Evolutionary conservation across 1,284 basidiomycete genomes (phyloP), one percentile per base, ranked within the genome.

Genomic region (Leccinum cinnamomeum): DNA sequence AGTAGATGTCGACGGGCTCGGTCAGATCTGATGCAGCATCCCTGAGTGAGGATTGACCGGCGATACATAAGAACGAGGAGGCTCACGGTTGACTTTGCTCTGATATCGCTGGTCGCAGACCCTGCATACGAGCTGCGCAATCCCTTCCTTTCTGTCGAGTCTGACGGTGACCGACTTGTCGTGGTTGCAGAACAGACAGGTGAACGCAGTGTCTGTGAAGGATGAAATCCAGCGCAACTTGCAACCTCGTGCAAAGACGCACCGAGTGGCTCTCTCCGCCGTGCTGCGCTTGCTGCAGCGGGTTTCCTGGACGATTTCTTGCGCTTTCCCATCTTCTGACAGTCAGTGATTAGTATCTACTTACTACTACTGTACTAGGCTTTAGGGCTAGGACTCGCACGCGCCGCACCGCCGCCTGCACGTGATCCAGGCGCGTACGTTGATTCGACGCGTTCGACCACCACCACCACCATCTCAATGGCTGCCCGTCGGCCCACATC

Each of bases 131-230:
- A 93, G 80, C 67, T 90, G 84, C 10, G 88, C 91, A 30, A 93
- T 78, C 3, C 90, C 89, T 70, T 92, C 92, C 74, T 92, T 94
- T 71, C 87, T 84, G 79, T 94, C 90, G 68, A 95, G 82, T 74
- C 92, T 86, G 60, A 95, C 92, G 11, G 88, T 91, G 59, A 95
- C 92, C 20, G 93, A 91, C 71, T 91, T 92, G 72, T 95, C 91
- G 74, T 95, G 93, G 77, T 95, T 89, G 77, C 93, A 95, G 76
- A 94, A 95, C n/a, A 95, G 79, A 75, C 90, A 92, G 33, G 90
- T 91, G 73, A 92, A 92, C 53, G 85, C 81, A 7, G 87, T 89
- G 66, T 92, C 91, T 92, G 73, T 53, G 30, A 60, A 61, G 58
- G 55, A 57, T 39, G 53, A 60, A 58, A 44, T 63, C 16, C 46